Evolutionary conservation across 768 basidiomycete genomes (phyloP), one percentile per base, ranked within the genome.

Genomic region (Amanita pallidorosea): DNA sequence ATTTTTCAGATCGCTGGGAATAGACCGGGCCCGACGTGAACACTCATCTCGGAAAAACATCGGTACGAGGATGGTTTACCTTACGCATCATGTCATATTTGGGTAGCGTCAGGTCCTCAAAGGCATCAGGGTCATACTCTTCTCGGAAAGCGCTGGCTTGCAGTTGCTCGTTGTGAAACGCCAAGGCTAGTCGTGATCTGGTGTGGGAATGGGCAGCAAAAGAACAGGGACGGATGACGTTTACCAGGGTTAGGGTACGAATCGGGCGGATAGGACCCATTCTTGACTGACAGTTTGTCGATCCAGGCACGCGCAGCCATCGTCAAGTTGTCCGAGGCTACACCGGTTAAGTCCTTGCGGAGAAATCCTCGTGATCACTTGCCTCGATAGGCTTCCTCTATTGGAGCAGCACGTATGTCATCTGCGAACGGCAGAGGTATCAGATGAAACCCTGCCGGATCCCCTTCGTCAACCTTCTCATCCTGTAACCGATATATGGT

Each of bases 401-500:
- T 65, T 2, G 86, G 83, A 5, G 87, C 86, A 17, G 74, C 72
- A 44, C 96, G 81, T 45, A 98, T 85, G 58, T 99, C 96, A 61
- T 99, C 96, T 4, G 88, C 86, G 62, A 88, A 99, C 0, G 95
- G 94, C n/a, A 97, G 64, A 13, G 86, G 85, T 52, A 97, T 85
- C 46, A 98, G 71, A 64, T 98, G 93, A 59, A 98, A 87, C 5
- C 96, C 96, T 1, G 88, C 81, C 31, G 96, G 90, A 37, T 87
- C 89, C 8, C 74, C 76, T 29, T 82, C 79, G 58, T 85, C 81
- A 31, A 68, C 56, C 43, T 75, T 76, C 63, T 96, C 91, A 52
- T 76, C 82, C 83, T 93, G 36, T 34, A 17, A 25, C 20, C 38
- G 40, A 38, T 36, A 25, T 54, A 29, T 20, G 47, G 38, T 47